phyloP scores from a whole-genome alignment of 768 basidiomycete genomes.

The Vishniacozyma victoriae region DNA sequence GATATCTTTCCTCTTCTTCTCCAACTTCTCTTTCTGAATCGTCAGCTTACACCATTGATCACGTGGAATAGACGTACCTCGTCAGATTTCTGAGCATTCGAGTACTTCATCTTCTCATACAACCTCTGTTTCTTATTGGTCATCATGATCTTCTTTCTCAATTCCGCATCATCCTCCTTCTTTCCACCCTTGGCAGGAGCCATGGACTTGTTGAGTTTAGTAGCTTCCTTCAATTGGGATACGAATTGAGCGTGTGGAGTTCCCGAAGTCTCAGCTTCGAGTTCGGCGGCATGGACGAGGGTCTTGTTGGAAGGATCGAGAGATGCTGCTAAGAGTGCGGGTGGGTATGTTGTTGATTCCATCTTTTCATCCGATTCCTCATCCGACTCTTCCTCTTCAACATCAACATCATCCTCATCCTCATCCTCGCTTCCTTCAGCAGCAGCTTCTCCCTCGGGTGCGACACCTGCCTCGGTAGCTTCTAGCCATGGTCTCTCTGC shows the following conservation, averaged over 20 bases:
- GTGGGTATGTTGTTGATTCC: constrained; percentile 29
- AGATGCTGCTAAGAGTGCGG: constrained; percentile 49
- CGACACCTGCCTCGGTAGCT: constrained; percentile 14
- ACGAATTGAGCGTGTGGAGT: constrained; percentile 74
- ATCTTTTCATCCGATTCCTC: constrained; percentile 44
- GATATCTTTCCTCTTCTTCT: constrained; percentile 57
- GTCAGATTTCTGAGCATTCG: constrained; percentile 64
- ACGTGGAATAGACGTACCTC: constrained; percentile 55
- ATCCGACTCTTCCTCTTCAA: constrained; percentile 43
- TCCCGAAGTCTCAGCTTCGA: constrained; percentile 84
- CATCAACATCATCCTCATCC: constrained; percentile 46
- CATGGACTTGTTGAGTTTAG: constrained; percentile 42
- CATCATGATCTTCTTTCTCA: constrained; percentile 98
- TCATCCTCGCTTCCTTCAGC: constrained; percentile 39
- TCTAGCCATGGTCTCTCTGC: constrained; percentile 44
- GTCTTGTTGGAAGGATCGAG: constrained; percentile 57
- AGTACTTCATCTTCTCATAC: constrained; percentile 88
- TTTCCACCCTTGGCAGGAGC: constrained; percentile 45
- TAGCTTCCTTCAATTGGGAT: constrained; percentile 61
- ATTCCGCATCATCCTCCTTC: constrained; percentile 73
- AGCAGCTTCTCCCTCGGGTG: constrained; percentile 62
- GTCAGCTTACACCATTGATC: background rate
- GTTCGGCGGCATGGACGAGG: constrained; percentile 74
- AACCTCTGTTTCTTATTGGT: constrained; percentile 89
- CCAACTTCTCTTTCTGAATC: constrained; percentile 58